Evolutionary conservation across 768 basidiomycete species (phyloP), one percentile per base, ranked within the genome.

Genomic region (Amanita molliuscula): DNA sequence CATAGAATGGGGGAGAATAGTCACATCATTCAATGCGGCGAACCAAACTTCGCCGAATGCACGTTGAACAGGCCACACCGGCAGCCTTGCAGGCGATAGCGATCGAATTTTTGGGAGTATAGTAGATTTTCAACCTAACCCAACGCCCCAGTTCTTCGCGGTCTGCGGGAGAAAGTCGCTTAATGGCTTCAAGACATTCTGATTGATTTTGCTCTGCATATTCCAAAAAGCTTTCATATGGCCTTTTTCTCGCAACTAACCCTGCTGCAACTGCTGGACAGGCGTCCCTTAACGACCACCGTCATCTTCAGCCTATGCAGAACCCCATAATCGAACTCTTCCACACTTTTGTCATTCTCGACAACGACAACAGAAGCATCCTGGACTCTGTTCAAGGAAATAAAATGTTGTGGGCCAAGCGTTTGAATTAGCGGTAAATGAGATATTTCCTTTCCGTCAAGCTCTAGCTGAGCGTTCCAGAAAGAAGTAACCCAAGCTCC

Each of bases 41-140:
- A 58, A 55, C 44, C 57, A 57, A 41, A 53, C 53, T 16, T 35
- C 51, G 7, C 44, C 40, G 41, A 31, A 55, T 47, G 34, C 43
- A 28, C 44, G 55, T 21, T 46, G 52, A 3, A 58, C 61, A 5
- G 54, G 58, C 68, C 67, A 68, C 16, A 70, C 62, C 11, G 71
- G 70, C 40, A 74, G 60, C n/a, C n/a, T 37, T 43, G 25, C 43
- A 53, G 2, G 64, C 66, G 15, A 57, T 35, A 37, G 60, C 34
- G 18, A 58, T 50, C 6, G 36, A 23, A 10, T 61, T 47, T 28
- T 49, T 44, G 15, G 56, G 47, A 20, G 36, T 35, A 40, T 46
- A 23, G 2, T 18, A 10, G 21, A 62, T 55, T 7, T 57, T 56
- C 0, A n/a, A 31, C 6, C 63, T 57, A 29, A 61, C 58, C 70